Evolutionary conservation across 345 rosid species (phyloP).

Genomic region (Lumnitzera littorea): DNA sequence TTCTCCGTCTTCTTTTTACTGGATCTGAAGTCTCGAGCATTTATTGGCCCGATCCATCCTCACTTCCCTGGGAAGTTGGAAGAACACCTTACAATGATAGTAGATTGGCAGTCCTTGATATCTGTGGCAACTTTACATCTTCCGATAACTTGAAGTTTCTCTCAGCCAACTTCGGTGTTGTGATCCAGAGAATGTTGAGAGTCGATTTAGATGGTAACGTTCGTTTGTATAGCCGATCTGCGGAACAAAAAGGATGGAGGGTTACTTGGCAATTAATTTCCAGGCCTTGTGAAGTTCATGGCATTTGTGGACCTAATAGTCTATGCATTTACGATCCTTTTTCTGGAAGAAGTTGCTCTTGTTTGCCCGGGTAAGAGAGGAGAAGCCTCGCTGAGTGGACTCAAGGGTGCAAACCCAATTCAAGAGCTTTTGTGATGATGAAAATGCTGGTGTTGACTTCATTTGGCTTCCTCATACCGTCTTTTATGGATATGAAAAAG

Average conservation of each 20-base stretch:
- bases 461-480: constrained; percentile 13
- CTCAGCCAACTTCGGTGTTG: constrained; percentile 20
- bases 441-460: constrained; percentile 4
- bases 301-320: constrained; percentile 26
- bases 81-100: constrained; percentile 20
- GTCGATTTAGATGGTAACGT: constrained; percentile 31
- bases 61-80: constrained; percentile 10
- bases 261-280: constrained; percentile 22
- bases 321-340: constrained; percentile 13
- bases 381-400: constrained; percentile 10
- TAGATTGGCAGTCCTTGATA: constrained; percentile 13
- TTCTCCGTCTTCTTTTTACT: constrained; percentile 17
- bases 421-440: constrained; percentile 5
- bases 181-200: constrained; percentile 13
- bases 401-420: constrained; percentile 18
- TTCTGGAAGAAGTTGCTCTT: constrained; percentile 17
- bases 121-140: constrained; percentile 21
- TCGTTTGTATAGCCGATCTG: constrained; percentile 20
- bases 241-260: constrained; percentile 6
- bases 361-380: constrained; percentile 10
- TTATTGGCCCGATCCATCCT: constrained; percentile 26
- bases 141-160: constrained; percentile 7
- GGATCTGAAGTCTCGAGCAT: constrained; percentile 16
- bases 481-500: constrained; percentile 23
- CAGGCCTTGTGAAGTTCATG: constrained; percentile 21